These are phyloP conservation scores for Scedosporium minutisporum DNA, from an alignment of 2,329 filamentous ascomycete species.

Conservation along the genomic window DNA sequence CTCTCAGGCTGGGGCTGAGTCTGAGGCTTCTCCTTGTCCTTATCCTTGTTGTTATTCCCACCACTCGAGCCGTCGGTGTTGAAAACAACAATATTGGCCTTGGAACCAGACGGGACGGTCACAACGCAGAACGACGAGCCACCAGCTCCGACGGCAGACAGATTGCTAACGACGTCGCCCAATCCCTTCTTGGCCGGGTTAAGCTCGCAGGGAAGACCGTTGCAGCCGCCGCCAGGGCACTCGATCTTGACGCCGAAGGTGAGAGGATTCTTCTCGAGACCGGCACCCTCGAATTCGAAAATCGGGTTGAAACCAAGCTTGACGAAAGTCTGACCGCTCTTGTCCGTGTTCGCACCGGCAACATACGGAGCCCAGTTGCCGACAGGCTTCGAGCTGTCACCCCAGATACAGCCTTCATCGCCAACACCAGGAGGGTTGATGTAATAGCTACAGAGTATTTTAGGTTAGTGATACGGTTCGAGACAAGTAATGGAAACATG, in stretches of 20 bases:
- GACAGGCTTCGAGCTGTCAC: constrained; percentile 47
- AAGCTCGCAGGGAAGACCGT: constrained; percentile 65
- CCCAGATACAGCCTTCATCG: constrained; percentile 62
- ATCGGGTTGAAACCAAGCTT: constrained; percentile 74
- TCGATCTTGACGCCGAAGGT: constrained; percentile 61
- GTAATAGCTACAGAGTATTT: constrained; percentile 48
- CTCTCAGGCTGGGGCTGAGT: neutral
- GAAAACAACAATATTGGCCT: constrained; percentile 58
- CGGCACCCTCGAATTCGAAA: constrained; percentile 52
- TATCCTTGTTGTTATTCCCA: constrained; percentile 1
- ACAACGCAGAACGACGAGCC: constrained; percentile 66
- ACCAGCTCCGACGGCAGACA: constrained; percentile 51
- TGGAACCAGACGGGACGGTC: constrained; percentile 57
- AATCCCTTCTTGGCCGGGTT: constrained; percentile 47
- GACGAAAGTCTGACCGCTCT: constrained; percentile 56
- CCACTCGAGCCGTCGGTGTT: constrained; percentile 33
- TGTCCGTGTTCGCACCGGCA: constrained; percentile 62
- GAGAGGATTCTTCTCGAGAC: constrained; percentile 47
- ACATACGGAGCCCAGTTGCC: constrained; percentile 76
- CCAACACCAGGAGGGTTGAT: constrained; percentile 65
- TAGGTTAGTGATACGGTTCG: neutral
- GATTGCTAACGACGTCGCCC: constrained; percentile 48
- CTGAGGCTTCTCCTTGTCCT: constrained; percentile 4
- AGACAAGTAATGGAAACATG: neutral
- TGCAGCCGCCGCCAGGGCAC: constrained; percentile 56